Percentiles rank a stretch among this genome's conserved stretches.
Evolutionary conservation across 257 asterid genomes (phyloP).

Genomic region (Nicotiana benthamiana): DNA sequence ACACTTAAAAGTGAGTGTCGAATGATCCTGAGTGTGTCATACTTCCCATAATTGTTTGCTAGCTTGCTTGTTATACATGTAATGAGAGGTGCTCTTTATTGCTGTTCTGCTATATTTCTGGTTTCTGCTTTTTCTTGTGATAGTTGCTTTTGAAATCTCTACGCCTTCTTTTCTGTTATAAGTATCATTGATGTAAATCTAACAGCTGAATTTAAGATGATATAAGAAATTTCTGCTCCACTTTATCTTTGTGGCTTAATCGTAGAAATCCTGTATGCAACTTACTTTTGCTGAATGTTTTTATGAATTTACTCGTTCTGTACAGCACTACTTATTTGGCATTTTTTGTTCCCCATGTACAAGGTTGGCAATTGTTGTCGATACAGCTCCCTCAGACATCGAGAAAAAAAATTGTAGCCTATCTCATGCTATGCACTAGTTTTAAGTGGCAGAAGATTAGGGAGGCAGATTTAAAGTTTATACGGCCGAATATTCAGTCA

Average conservation of each 20-base stretch:
- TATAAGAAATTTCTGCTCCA: background rate
- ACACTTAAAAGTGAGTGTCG: slow-evolving; percentile 71
- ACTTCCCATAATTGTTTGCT: background rate
- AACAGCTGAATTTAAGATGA: background rate
- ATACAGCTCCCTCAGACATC: background rate
- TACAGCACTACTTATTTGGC: background rate
- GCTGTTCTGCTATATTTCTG: background rate
- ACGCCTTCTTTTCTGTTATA: background rate
- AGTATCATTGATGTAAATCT: background rate
- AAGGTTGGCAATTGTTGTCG: background rate
- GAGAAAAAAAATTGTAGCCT: background rate
- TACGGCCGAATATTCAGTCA: background rate
- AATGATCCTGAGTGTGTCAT: slow-evolving; percentile 7
- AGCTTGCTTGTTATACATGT: background rate
- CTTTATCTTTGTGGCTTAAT: background rate
- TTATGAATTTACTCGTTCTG: background rate
- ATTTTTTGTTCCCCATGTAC: background rate
- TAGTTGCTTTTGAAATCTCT: background rate
- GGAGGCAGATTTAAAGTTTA: background rate
- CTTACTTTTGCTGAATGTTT: background rate
- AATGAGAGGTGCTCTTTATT: background rate
- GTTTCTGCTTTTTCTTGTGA: background rate
- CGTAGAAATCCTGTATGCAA: background rate
- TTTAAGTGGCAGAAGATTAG: background rate
- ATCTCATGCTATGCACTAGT: background rate